These are phyloP conservation scores for Acacia melanoxylon DNA, from an alignment of 306 rosid genomes.

Conservation along the genomic window DNA sequence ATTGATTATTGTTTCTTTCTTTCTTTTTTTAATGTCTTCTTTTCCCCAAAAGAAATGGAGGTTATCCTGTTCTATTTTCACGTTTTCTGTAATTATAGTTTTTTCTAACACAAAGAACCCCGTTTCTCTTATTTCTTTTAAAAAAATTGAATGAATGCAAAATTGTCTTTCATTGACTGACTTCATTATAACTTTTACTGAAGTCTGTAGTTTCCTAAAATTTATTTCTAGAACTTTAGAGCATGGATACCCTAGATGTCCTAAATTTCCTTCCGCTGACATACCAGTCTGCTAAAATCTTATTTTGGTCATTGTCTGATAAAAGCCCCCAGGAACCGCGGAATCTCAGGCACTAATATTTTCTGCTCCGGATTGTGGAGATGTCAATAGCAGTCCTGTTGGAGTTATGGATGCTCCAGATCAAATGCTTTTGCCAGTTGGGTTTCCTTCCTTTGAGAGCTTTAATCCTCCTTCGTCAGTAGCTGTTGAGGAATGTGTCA, in stretches of 20 bases:
- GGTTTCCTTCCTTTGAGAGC: conserved; percentile 79
- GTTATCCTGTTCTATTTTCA: conserved; percentile 8
- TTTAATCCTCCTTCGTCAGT: conserved; percentile 65
- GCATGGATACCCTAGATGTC: conserved; percentile 21
- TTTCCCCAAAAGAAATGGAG: conserved; percentile 5
- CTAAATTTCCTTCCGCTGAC: conserved; percentile 17
- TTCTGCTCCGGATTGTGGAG: conserved; percentile 76
- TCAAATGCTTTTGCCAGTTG: conserved; percentile 70
- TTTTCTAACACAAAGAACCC: not conserved
- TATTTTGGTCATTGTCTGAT: conserved; percentile 42
- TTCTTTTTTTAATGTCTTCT: not conserved
- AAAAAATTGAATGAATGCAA: not conserved
- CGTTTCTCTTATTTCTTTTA: conserved; percentile 21
- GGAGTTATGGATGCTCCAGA: conserved; percentile 77
- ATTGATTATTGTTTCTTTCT: conserved; percentile 21
- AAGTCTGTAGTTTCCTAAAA: conserved; percentile 7
- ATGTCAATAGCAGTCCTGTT: conserved; percentile 76
- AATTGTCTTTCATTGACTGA: conserved; percentile 20
- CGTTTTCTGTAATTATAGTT: not conserved
- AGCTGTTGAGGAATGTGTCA: conserved; percentile 58
- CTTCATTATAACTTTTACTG: conserved; percentile 12
- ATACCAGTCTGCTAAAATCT: conserved; percentile 15
- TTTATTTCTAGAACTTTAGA: not conserved
- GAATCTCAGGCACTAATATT: conserved; percentile 85
- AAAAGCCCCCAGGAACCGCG: conserved; percentile 98